Evolutionary conservation across 805 yeast genomes (phyloP).

Genomic region (Candida succiphila): DNA sequence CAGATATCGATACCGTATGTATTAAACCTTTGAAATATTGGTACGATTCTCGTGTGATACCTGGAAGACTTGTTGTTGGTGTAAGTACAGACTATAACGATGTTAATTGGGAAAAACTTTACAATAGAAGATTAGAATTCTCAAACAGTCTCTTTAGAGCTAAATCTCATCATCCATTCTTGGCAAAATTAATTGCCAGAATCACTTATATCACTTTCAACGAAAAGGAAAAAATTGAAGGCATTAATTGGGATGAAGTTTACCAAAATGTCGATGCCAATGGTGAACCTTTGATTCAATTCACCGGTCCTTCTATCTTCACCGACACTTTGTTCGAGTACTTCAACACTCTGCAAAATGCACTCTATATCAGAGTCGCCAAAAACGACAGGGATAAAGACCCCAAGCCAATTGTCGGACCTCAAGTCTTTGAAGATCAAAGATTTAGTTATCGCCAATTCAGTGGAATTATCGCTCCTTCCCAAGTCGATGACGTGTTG

Average conservation of each 20-base stretch:
- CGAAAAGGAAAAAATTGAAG: constrained; percentile 5
- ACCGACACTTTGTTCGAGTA: constrained; percentile 23
- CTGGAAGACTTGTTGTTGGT: constrained; percentile 11
- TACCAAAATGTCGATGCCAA: constrained; percentile 19
- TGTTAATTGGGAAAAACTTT: constrained; percentile 13
- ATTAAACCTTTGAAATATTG: constrained; percentile 32
- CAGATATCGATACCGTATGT: constrained; percentile 51
- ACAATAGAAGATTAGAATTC: constrained; percentile 14
- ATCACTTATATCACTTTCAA: constrained; percentile 10
- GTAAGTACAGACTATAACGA: constrained; percentile 14
- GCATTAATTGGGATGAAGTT: constrained; percentile 18
- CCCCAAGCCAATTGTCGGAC: constrained; percentile 15
- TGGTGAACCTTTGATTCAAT: constrained; percentile 21
- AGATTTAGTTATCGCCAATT: constrained; percentile 16
- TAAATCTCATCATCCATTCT: constrained; percentile 16
- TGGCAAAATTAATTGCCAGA: constrained; percentile 15
- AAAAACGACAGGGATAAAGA: constrained; percentile 9
- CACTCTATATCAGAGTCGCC: constrained; percentile 15
- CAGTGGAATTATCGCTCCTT: constrained; percentile 18
- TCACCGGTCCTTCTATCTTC: constrained; percentile 21
- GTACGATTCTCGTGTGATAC: constrained; percentile 9
- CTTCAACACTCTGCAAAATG: constrained; percentile 11
- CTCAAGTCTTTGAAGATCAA: constrained; percentile 8
- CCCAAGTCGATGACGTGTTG: constrained; percentile 20
- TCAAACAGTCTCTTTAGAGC: constrained; percentile 13